A percentile compares a stretch with the other conserved stretches of the same genome.
Evolutionary conservation across 805 yeast species (phyloP).

Genomic region (Myxozyma geophila): DNA sequence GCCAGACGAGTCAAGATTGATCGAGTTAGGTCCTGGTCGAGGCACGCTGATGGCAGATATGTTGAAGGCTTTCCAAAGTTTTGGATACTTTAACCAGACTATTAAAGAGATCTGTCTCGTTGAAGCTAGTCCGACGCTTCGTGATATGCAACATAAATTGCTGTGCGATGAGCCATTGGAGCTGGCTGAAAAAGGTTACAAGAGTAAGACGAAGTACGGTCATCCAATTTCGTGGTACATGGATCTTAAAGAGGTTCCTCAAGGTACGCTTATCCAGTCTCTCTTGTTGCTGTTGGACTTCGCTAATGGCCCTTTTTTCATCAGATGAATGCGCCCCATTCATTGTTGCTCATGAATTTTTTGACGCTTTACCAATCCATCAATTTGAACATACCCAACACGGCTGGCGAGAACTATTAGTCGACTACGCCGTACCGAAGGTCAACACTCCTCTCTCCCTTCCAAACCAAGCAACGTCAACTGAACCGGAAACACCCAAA

Average conservation of each 20-base stretch:
- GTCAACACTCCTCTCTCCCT: slow-evolving; percentile 36
- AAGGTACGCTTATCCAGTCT: slow-evolving; percentile 22
- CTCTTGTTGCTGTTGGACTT: neutral
- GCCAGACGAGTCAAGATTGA: slow-evolving; percentile 56
- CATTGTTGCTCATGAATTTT: slow-evolving; percentile 82
- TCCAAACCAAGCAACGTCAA: slow-evolving; percentile 39
- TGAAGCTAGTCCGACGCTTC: slow-evolving; percentile 72
- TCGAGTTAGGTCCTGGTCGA: slow-evolving; percentile 85
- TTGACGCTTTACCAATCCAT: slow-evolving; percentile 82
- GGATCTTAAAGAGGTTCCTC: slow-evolving; percentile 43
- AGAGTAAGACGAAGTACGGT: slow-evolving; percentile 56
- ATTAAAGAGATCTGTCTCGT: slow-evolving; percentile 55
- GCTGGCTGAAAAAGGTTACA: slow-evolving; percentile 45
- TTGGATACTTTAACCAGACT: slow-evolving; percentile 45
- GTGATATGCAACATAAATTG: slow-evolving; percentile 55
- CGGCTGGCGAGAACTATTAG: slow-evolving; percentile 82
- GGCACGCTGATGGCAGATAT: slow-evolving; percentile 79
- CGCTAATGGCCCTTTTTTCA: slow-evolving; percentile 33
- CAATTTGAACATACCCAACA: slow-evolving; percentile 61
- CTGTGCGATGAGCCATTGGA: slow-evolving; percentile 49
- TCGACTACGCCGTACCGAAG: slow-evolving; percentile 54
- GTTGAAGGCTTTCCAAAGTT: slow-evolving; percentile 42
- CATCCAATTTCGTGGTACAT: slow-evolving; percentile 51
- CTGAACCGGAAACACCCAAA: slow-evolving; percentile 34
- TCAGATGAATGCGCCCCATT: slow-evolving; percentile 54